Conservation (phyloP, 495 filamentous ascomycete species). For the Aspergillus biplanus region DNA sequence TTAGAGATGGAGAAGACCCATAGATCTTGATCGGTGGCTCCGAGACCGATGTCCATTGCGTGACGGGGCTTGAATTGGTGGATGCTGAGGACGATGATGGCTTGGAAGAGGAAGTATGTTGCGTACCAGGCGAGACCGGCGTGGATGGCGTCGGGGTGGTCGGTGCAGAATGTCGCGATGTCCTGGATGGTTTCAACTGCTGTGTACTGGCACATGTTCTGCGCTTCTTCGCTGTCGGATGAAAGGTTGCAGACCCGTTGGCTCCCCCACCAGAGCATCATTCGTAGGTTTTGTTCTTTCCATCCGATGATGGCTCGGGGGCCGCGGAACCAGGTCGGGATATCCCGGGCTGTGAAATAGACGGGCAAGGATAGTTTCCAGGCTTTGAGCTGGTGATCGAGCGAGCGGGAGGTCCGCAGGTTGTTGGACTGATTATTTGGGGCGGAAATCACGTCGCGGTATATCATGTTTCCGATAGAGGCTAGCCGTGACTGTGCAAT, state of each 20-base stretch:
- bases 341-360: conserved; percentile 25
- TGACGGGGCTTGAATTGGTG: conserved; percentile 18
- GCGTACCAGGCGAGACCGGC: conserved; percentile 27
- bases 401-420: conserved; percentile 22
- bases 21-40: conserved; percentile 19
- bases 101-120: conserved; percentile 30
- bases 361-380: conserved; percentile 28
- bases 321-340: conserved; percentile 28
- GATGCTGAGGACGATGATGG: conserved; percentile 26
- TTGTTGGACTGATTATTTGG: conserved; percentile 13
- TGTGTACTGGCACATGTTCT: conserved; percentile 24
- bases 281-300: conserved; percentile 36
- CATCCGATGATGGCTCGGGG: conserved; percentile 27
- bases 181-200: conserved; percentile 29
- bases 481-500: conserved; percentile 28
- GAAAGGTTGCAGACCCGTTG: conserved; percentile 22
- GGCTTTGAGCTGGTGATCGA: conserved; percentile 25
- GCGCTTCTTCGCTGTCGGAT: conserved; percentile 25
- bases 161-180: conserved; percentile 23
- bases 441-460: conserved; percentile 19
- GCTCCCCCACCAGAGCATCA: conserved; percentile 33
- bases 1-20: conserved; percentile 23
- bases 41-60: conserved; percentile 1
- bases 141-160: conserved; percentile 20
- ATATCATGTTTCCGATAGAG: conserved; percentile 26